Evolutionary conservation across 768 basidiomycete genomes (phyloP), one percentile per base, ranked within the genome.

Genomic region (Termitomyces sp.): DNA sequence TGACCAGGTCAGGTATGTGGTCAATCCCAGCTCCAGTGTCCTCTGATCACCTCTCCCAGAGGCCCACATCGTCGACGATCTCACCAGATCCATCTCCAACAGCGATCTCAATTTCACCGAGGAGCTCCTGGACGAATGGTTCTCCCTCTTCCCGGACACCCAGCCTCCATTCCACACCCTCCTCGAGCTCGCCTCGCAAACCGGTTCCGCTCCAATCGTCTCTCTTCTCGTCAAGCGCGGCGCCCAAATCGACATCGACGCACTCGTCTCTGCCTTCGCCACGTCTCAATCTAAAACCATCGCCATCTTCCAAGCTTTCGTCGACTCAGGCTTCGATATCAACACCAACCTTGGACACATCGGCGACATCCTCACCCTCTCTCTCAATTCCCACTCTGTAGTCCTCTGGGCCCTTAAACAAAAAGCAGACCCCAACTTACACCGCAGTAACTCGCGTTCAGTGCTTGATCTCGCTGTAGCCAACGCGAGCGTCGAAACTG

Each of bases 401-500:
- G 23, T 62, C 11, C n/a, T 42, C 12, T 56, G 53, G 58, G 48
- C 33, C 20, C 54, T 60, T 20, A 40, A 49, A 4, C 52, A 58
- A 9, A 54, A 51, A 20, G 53, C 59, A 16, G 49, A 62, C 31
- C 61, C 54, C 9, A 55, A 52, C 13, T 39, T 25, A 20, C 16
- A 56, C 15, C 36, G 35, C 32, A 50, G 25, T n/a, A 48, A 54
- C 15, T 48, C 47, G 11, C 50, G 43, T 16, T 50, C 50, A 7
- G 41, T 54, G 12, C 59, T 63, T 6, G 59, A 60, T 51, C 33
- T 49, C 2, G 59, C 59, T 20, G 54, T 60, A 10, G 50, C 50
- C 12, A 51, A 55, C 16, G 51, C 51, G 15, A 41, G 46, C 5
- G 12, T 54, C 3, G 40, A 54, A 2, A 32, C 35, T 10, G 53